Percentiles rank a stretch among this genome's conserved stretches.
Conservation (phyloP, 2,329 filamentous ascomycete genomes). For the Calonectria hongkongensis region DNA sequence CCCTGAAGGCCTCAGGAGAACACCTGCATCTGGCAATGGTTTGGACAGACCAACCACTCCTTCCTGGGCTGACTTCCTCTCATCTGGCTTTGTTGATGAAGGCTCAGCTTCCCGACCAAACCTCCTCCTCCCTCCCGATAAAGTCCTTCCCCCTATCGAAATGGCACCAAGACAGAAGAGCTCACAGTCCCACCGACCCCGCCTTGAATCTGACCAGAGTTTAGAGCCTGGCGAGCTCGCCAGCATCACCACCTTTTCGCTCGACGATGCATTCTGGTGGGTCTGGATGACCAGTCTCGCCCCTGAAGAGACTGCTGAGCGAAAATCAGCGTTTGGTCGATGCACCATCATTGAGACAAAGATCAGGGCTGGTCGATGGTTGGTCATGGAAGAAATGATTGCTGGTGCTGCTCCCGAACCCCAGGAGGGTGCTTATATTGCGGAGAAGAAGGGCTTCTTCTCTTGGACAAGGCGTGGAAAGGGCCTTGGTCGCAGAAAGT, state of each 20-base stretch:
- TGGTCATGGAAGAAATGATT: slow-evolving; percentile 97
- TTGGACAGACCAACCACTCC: slow-evolving; percentile 92
- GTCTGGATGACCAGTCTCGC: slow-evolving; percentile 99
- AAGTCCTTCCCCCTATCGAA: slow-evolving; percentile 90
- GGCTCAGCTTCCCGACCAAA: slow-evolving; percentile 76
- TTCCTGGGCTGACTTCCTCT: slow-evolving; percentile 98
- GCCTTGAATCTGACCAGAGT: slow-evolving; percentile 79
- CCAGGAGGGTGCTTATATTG: slow-evolving; percentile 90
- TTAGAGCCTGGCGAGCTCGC: slow-evolving; percentile 95
- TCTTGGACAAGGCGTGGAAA: slow-evolving; percentile 86
- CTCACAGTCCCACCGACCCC: slow-evolving; percentile 87
- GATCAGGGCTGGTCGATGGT: slow-evolving; percentile 88
- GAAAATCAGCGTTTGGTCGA: slow-evolving; percentile 95
- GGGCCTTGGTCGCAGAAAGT: slow-evolving; percentile 80
- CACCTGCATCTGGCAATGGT: slow-evolving; percentile 81
- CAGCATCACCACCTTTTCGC: slow-evolving; percentile 88
- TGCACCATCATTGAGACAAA: slow-evolving; percentile 94
- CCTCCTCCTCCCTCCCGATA: slow-evolving; percentile 91
- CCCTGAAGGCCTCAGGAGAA: slow-evolving; percentile 74
- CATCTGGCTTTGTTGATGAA: slow-evolving; percentile 91
- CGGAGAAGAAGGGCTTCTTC: slow-evolving; percentile 96
- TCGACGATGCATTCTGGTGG: slow-evolving; percentile 99
- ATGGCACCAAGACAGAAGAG: slow-evolving; percentile 83
- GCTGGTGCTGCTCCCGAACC: slow-evolving; percentile 93
- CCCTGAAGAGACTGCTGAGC: slow-evolving; percentile 87